Evolutionary conservation across 208 protist genomes (phyloP).

Genomic region (Herpetomonas samuelpessoai): DNA sequence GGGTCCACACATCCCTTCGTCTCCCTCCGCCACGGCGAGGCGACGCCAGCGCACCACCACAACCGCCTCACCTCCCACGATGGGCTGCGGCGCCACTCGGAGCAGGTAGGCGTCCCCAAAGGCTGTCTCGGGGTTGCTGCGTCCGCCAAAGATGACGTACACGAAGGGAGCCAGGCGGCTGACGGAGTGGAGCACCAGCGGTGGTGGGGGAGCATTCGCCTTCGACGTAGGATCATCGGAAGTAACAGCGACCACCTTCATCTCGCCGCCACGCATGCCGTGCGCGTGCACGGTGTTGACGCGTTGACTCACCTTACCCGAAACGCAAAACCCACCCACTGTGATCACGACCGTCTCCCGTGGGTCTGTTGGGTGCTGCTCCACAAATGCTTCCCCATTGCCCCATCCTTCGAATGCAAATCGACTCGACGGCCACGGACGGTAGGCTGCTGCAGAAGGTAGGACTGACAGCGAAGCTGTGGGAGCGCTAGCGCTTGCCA

Average conservation of each 20-base stretch:
- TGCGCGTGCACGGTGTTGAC: constrained; percentile 65
- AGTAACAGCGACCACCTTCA: constrained; percentile 25
- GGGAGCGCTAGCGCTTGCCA: neutral
- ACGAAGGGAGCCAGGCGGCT: constrained; percentile 31
- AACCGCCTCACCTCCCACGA: neutral
- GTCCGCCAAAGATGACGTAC: constrained; percentile 82
- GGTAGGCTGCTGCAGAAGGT: neutral
- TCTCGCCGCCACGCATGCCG: constrained; percentile 66
- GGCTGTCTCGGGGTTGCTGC: constrained; percentile 62
- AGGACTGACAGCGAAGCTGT: neutral
- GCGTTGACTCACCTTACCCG: constrained; percentile 44
- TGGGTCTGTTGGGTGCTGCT: constrained; percentile 24
- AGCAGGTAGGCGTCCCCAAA: constrained; percentile 49
- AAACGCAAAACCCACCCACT: constrained; percentile 78
- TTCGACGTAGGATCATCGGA: neutral
- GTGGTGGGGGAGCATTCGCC: constrained; percentile 19
- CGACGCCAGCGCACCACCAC: constrained; percentile 2
- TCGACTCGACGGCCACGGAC: constrained; percentile 68
- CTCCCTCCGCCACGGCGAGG: constrained; percentile 13
- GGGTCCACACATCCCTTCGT: constrained; percentile 18
- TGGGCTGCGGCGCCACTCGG: constrained; percentile 25
- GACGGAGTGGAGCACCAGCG: constrained; percentile 75
- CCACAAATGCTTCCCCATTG: constrained; percentile 47
- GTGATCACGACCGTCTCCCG: constrained; percentile 51
- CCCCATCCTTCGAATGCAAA: constrained; percentile 86